Base-by-base conservation (phyloP, 768 basidiomycete genomes). In the Mycena alexandri region DNA sequence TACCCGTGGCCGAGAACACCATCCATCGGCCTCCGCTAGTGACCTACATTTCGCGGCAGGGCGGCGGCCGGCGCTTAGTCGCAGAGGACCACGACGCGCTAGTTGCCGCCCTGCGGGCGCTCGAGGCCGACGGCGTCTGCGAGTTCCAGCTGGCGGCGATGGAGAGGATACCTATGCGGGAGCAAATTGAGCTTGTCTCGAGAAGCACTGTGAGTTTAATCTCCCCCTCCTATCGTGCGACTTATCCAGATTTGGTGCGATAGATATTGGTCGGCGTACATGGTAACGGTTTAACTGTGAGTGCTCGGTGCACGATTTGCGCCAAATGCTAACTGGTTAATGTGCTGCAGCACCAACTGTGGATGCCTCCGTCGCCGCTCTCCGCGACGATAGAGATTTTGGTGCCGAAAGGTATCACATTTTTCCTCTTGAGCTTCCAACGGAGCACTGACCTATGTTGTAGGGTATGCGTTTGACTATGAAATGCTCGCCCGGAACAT, bases 321-420 rank as follows among this genome's bases (percentile, higher is more conserved):
- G 34, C 48, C 5, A 17, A 14, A n/a, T n/a, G 22, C 16, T 19
- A 7, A 46, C 55, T 22, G n/a, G 25, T 65, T 24, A 24, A 22
- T 62, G 24, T 55, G n/a, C 51, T 24, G 19, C 34, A 75, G 72
- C 89, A 90, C 73, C 78, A 90, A 47, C 79, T 92, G 59, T 87
- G 87, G 85, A 91, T 92, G 90, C 86, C 90, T 38, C 78, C 81
- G n/a, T 87, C 87, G 5, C 82, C 83, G 8, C 77, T 84, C 47
- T 85, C 89, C n/a, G 87, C 90, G 22, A 86, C 91, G 19, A 87
- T 92, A 71, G 91, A 93, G 77, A 86, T 92, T 38, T 87, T 93
- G 77, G 83, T 79, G 70, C 90, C 90, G 0, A 78, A 76, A 43
- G 90, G 90, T 63, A 86, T 12, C 41, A 16, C 34, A 7, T 22